Conservation (phyloP, 2,329 filamentous ascomycete genomes). For the Pezicula radicicola region DNA sequence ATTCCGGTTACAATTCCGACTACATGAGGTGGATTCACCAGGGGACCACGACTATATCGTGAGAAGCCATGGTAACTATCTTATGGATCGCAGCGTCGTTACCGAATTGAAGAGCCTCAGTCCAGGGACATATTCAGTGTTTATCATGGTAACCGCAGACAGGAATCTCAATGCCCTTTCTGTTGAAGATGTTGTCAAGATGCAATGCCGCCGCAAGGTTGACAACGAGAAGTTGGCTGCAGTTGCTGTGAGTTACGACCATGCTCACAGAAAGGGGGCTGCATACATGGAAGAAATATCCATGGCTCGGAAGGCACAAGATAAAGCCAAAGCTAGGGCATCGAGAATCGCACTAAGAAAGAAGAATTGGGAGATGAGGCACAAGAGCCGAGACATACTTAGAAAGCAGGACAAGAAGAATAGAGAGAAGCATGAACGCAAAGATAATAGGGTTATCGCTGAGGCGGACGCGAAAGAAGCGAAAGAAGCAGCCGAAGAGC, state of each 20-base stretch:
- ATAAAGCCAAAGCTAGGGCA: conserved; percentile 23
- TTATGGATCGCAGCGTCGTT: conserved; percentile 56
- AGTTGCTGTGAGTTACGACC: conserved; percentile 55
- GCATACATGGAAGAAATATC: conserved; percentile 47
- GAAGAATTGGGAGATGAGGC: conserved; percentile 47
- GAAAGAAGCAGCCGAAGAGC: conserved; percentile 36
- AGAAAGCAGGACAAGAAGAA: conserved; percentile 38
- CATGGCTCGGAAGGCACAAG: conserved; percentile 31
- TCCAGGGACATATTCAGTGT: conserved; percentile 54
- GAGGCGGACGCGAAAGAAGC: conserved; percentile 36
- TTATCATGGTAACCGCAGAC: conserved; percentile 51
- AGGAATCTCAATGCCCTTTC: conserved; percentile 40
- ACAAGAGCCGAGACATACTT: conserved; percentile 33
- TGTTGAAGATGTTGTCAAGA: conserved; percentile 54
- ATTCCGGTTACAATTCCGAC: conserved; percentile 43
- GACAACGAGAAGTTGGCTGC: conserved; percentile 58
- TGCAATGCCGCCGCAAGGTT: conserved; percentile 41
- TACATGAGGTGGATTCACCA: conserved; percentile 47
- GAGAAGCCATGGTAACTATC: conserved; percentile 54
- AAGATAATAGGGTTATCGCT: conserved; percentile 37
- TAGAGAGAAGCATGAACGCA: conserved; percentile 32
- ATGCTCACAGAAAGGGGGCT: conserved; percentile 57
- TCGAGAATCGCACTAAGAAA: conserved; percentile 45
- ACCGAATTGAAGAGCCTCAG: conserved; percentile 54
- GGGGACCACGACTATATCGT: conserved; percentile 58